Conservation (phyloP, 1,284 basidiomycete genomes). For the Cronartium quercuum region DNA sequence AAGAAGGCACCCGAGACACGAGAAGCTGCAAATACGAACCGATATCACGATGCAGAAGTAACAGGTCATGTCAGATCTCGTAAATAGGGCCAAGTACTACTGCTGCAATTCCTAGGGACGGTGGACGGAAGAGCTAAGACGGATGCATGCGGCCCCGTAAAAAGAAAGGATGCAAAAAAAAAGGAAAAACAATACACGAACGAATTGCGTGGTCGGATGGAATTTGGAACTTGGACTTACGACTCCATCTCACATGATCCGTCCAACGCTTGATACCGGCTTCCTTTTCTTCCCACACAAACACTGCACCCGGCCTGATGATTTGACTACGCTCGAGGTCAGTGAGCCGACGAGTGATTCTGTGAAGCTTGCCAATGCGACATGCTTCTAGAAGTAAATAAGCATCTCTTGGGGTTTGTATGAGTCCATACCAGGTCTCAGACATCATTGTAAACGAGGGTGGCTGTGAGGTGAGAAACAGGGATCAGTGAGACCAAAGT, state of each 20-base stretch:
- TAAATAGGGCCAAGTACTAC: not conserved
- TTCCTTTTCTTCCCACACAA: slow-evolving; percentile 46
- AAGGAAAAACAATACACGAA: not conserved
- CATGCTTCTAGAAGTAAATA: slow-evolving; percentile 44
- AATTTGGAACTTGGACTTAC: slow-evolving; percentile 39
- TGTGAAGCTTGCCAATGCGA: slow-evolving; percentile 43
- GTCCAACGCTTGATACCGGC: slow-evolving; percentile 46
- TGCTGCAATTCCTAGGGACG: not conserved
- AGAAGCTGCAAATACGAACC: slow-evolving; percentile 40
- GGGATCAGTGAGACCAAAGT: not conserved
- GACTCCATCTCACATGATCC: slow-evolving; percentile 47
- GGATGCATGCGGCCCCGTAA: not conserved
- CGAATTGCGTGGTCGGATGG: not conserved
- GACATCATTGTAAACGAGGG: slow-evolving; percentile 37
- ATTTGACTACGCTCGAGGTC: slow-evolving; percentile 44
- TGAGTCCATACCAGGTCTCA: slow-evolving; percentile 44
- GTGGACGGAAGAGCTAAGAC: not conserved
- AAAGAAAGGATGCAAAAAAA: not conserved
- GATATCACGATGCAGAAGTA: not conserved
- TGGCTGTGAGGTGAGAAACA: slow-evolving; percentile 5
- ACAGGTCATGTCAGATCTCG: not conserved
- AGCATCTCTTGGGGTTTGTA: slow-evolving; percentile 43
- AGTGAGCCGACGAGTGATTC: slow-evolving; percentile 44
- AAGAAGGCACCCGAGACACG: slow-evolving; percentile 46
- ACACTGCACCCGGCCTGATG: slow-evolving; percentile 44